Base-by-base conservation (phyloP, 1,284 basidiomycete genomes). In the Thecaphora frezii region DNA sequence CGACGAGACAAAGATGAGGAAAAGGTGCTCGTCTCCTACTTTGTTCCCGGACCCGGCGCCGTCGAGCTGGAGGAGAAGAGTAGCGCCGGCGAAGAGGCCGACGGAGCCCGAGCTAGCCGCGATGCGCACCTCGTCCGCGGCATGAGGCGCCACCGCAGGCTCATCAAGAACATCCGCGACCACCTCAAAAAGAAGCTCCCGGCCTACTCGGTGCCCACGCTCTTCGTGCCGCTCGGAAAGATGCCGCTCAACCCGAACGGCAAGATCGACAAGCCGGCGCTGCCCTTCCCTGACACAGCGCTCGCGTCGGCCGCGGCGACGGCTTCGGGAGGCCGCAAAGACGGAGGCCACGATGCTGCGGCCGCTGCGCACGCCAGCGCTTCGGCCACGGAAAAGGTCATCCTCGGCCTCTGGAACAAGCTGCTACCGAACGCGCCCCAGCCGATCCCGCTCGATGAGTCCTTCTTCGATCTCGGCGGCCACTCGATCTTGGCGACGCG, bases 221-320 rank as follows among this genome's bases (percentile, higher is more conserved):
- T 76, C 16, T 78, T 97, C 73, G 93, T 98, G 42, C 96, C 96
- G 0, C 84, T 98, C 38, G 86, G 85, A 58, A 89, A 91, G 63
- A 96, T 99, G 89, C 96, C 96, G 14, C 85, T 99, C 48, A 99
- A 97, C 79, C 96, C 96, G 4, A 98, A 98, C 79, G 96, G 96
- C 62, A 99, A 98, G 82, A 89, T 99, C 78, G 96, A 99, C 83
- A 98, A 98, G 80, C 94, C 96, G 0, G 91, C 92, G 0, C 85
- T 98, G 46, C 96, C 96, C 16, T 99, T 98, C 88, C 96, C 96
- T 1, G 96, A 99, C 81, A 98, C 96, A 1, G 90, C 88, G 2
- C 87, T 91, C 53, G 82, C 23, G 69, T 82, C 25, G 76, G 82
- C 72, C 10, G 65, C 59, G 36, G 48, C 53, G 7, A 46, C 65